Conservation (phyloP, 805 yeast genomes). For the Ogataea wickerhamii region DNA sequence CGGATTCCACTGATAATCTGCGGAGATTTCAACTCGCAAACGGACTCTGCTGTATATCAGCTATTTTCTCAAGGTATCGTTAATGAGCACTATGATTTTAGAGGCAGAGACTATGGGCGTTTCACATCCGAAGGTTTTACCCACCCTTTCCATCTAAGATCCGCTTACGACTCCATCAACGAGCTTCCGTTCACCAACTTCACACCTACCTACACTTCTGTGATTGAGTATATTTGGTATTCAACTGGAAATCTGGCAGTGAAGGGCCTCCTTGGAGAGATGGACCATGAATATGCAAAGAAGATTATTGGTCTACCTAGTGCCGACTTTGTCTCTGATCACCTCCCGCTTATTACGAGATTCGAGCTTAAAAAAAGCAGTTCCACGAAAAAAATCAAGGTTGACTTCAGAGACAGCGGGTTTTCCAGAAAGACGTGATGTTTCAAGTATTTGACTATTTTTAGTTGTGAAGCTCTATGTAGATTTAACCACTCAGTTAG, state of each 20-base stretch:
- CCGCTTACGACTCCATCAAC: conserved; percentile 79
- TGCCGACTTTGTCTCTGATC: conserved; percentile 92
- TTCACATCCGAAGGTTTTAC: conserved; percentile 86
- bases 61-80: conserved; percentile 78
- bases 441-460: not conserved
- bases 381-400: conserved; percentile 23
- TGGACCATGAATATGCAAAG: conserved; percentile 72
- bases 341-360: conserved; percentile 78
- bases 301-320: conserved; percentile 90
- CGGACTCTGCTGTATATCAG: conserved; percentile 88
- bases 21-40: conserved; percentile 92
- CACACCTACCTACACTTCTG: conserved; percentile 90
- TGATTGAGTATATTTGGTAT: conserved; percentile 95
- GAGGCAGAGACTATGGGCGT: conserved; percentile 85
- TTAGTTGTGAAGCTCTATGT: too few relatives aligned
- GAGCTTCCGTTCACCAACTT: conserved; percentile 93
- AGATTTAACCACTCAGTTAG: too few relatives aligned
- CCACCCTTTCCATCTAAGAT: conserved; percentile 76
- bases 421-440: conserved; percentile 28
- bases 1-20: conserved; percentile 78
- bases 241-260: conserved; percentile 78
- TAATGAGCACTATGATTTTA: conserved; percentile 74
- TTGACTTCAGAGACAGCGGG: conserved; percentile 28
- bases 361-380: conserved; percentile 60
- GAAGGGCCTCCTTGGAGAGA: conserved; percentile 78